Evolutionary conservation across 805 yeast genomes (phyloP), one percentile per base, ranked within the genome.

Genomic region (Candida orba): DNA sequence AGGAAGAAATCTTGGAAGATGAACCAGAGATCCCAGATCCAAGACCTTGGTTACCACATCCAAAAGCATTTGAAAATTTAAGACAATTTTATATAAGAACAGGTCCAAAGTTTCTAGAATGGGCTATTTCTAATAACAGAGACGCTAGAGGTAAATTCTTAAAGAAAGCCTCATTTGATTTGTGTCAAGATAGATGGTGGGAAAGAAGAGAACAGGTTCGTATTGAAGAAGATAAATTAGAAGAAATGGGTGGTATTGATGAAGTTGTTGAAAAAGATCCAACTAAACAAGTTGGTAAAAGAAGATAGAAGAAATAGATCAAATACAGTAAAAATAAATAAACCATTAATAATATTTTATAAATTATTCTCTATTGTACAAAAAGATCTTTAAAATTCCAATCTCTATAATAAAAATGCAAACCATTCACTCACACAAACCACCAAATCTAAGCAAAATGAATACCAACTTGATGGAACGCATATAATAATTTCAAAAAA

Each of bases 131-230:
- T 5, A 84, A 82, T 58, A 84, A 88, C 54, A 75, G 84, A 53
- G 90, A 84, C 45, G 81, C 88, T 13, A 78, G 95, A 56, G 98
- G 96, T 42, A 91, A 91, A 62, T 82, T 85, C 57, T 73, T 91
- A 63, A 90, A 91, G 67, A 81, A 83, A 43, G 84, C 86, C 36
- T 83, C 97, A 0, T 91, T 91, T 59, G 96, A 89, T 49, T 66
- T 91, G 48, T 84, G 93, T 62, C 95, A 90, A 64, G 91, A 84
- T 52, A 78, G 99, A 67, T 91, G 95, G 93, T 91, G 98, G 98
- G 98, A 91, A 62, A 84, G 98, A 68, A 80, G 97, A 67, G 98
- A 91, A 54, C 91, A 81, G 56, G 81, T 91, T 22, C 81, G 95
- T 60, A 74, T 79, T 34, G 84, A 86, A 40, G 99, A 91, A 66